These are phyloP conservation scores for Rhipidocladum racemiflorum DNA, from an alignment of 176 grass and related monocot genomes.

Conservation along the genomic window DNA sequence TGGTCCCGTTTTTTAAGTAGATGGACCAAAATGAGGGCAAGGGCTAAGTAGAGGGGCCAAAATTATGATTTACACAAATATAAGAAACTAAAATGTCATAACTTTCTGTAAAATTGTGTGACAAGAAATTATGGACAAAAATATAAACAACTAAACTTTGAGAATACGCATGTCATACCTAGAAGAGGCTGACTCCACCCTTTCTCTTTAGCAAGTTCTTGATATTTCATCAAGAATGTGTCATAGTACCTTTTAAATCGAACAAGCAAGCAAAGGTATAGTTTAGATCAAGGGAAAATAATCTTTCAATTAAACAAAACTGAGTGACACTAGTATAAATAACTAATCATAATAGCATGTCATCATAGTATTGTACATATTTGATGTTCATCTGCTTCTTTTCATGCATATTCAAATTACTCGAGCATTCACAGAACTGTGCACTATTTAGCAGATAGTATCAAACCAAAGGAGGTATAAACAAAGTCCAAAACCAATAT, in stretches of 20 bases:
- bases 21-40: background rate
- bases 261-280: background rate
- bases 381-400: background rate
- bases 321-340: background rate
- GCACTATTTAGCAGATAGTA: background rate
- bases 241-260: slow-evolving; percentile 75
- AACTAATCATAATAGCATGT: background rate
- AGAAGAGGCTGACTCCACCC: slow-evolving; percentile 77
- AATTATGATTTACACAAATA: slow-evolving; percentile 4
- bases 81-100: slow-evolving; percentile 6
- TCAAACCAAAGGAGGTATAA: background rate
- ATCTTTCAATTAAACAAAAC: background rate
- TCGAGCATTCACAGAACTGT: background rate
- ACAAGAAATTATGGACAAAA: background rate
- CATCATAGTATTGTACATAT: background rate
- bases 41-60: background rate
- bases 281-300: background rate
- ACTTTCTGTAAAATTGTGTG: background rate
- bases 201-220: slow-evolving; percentile 72
- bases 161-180: slow-evolving; percentile 44
- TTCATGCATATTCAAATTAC: background rate
- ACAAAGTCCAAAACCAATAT: background rate
- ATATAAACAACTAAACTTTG: background rate
- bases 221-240: slow-evolving; percentile 79
- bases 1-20: background rate